Conservation (phyloP, 225 moss, liverwort and hornwort species). For the Pleurozium schreberi region DNA sequence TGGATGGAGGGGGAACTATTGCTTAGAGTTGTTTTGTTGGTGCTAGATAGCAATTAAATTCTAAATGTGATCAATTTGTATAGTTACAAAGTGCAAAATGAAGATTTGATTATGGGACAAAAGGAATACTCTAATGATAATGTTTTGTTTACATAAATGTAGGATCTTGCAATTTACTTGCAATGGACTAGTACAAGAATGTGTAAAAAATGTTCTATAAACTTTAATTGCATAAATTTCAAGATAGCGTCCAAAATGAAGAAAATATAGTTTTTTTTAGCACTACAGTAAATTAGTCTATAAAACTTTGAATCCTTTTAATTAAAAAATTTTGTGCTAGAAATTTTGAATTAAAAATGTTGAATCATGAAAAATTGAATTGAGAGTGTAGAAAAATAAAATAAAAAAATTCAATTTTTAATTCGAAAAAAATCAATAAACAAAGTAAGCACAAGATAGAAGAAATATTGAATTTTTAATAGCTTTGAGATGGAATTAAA, state of each 20-base stretch:
- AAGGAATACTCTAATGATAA: no score
- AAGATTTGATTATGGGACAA: no score
- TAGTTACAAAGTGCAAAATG: no score
- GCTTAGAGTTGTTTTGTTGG: no score
- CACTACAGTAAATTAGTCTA: neutral
- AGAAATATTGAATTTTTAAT: rapidly evolving
- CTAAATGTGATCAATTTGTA: no score
- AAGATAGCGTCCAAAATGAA: neutral
- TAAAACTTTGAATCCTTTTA: neutral
- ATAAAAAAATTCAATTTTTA: neutral
- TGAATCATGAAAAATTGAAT: neutral
- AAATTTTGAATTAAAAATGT: neutral
- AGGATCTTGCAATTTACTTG: neutral
- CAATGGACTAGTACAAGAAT: no score
- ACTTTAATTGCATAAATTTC: neutral
- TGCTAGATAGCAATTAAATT: no score
- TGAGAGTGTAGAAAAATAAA: neutral
- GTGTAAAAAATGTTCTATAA: neutral
- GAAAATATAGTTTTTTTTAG: neutral
- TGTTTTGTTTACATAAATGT: rapidly evolving
- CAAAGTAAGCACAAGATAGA: neutral
- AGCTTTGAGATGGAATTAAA: neutral
- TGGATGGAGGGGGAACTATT: no score
- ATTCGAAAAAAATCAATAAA: no score
- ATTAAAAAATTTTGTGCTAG: rapidly evolving